phyloP scores from a whole-genome alignment of 495 filamentous ascomycete genomes.

The Neurospora sp. region DNA sequence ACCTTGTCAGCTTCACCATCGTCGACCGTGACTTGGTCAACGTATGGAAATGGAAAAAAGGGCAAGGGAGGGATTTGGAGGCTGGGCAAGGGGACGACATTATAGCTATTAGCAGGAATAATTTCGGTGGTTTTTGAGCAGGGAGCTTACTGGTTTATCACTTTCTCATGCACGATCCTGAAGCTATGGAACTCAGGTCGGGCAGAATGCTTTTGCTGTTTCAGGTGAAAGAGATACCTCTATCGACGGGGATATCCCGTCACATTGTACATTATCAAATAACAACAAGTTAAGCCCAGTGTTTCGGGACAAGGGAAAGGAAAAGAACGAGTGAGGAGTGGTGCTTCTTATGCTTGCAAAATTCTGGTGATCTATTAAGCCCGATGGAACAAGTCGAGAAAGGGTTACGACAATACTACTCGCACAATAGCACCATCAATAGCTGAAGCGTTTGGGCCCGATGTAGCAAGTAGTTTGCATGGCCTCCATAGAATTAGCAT shows the following conservation, averaged over 20 bases:
- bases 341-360: not conserved
- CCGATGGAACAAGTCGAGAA: not conserved
- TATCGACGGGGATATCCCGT: not conserved
- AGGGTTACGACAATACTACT: not conserved
- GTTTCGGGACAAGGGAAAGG: not conserved
- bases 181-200: not conserved
- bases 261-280: not conserved
- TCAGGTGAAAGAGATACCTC: not conserved
- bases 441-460: not conserved
- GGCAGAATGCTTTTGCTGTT: not conserved
- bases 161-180: not conserved
- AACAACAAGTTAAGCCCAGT: not conserved
- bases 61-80: not conserved
- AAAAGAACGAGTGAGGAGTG: not conserved
- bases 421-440: not conserved
- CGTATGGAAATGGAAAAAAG: not conserved
- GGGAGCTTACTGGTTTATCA: not conserved
- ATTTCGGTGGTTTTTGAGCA: not conserved
- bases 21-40: not conserved
- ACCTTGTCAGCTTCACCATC: not conserved
- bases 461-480: not conserved
- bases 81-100: not conserved
- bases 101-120: no score
- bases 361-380: not conserved
- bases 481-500: not conserved